These are phyloP conservation scores for Escallonia rubra DNA, from an alignment of 129 eudicot species.

Conservation along the genomic window DNA sequence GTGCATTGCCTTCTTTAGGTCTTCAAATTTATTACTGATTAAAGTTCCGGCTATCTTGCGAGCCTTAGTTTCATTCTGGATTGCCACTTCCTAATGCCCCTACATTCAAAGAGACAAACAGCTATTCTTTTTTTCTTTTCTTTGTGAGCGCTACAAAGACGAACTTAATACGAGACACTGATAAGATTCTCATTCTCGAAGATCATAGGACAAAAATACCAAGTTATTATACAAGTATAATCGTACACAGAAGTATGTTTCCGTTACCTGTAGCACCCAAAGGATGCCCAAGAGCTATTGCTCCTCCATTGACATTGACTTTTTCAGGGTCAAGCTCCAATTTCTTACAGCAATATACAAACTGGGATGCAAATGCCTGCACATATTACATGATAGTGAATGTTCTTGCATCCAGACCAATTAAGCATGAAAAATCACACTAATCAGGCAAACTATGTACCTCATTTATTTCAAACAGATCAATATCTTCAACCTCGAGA, in stretches of 20 bases:
- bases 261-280: constrained; percentile 63
- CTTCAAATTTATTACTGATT: too few relatives aligned
- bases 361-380: constrained; percentile 80
- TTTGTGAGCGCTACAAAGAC: too few relatives aligned
- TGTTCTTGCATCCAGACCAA: neutral
- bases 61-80: neutral
- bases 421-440: neutral
- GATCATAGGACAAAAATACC: too few relatives aligned
- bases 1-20: too few relatives aligned
- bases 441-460: constrained; percentile 12
- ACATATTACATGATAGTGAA: neutral
- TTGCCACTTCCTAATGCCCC: neutral
- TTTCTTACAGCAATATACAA: constrained; percentile 60
- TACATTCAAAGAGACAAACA: neutral
- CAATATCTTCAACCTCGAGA: constrained; percentile 44
- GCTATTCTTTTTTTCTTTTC: neutral
- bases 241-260: neutral
- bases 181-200: too few relatives aligned
- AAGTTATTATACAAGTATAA: too few relatives aligned
- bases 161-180: too few relatives aligned
- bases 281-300: constrained; percentile 73
- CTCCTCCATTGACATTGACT: constrained; percentile 77
- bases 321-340: constrained; percentile 52
- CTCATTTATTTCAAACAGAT: constrained; percentile 67
- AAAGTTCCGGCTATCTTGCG: neutral